Evolutionary conservation across 179 eudicot genomes (phyloP).

Genomic region (Heliamphora pulchella): DNA sequence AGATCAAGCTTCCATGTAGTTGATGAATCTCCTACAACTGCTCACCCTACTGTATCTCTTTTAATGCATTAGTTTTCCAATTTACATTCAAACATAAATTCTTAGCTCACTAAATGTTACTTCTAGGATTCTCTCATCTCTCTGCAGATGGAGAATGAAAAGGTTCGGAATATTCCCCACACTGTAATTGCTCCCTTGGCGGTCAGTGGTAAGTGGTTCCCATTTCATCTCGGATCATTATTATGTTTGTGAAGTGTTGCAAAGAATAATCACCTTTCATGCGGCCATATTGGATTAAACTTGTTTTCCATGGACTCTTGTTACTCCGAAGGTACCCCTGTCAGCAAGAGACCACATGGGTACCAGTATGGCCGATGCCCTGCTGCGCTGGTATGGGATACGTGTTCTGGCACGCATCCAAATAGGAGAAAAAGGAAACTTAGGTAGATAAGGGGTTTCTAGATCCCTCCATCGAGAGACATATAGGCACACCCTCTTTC

Average conservation of each 20-base stretch:
- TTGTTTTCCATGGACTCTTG: neutral
- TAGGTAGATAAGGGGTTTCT: neutral
- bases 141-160: slow-evolving; percentile 63
- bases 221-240: neutral
- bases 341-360: neutral
- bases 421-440: neutral
- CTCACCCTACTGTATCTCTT: neutral
- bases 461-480: neutral
- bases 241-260: neutral
- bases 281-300: neutral
- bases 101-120: slow-evolving; percentile 1
- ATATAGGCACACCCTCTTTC: neutral
- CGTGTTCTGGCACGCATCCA: neutral
- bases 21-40: neutral
- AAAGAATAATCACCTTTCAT: neutral
- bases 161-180: slow-evolving; percentile 79
- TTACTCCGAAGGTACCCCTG: neutral
- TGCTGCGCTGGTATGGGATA: neutral
- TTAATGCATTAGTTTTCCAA: neutral
- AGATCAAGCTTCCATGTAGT: neutral
- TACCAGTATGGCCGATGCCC: neutral
- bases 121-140: slow-evolving; percentile 50
- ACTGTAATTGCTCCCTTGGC: slow-evolving; percentile 72
- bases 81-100: neutral
- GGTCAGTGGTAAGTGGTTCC: slow-evolving; percentile 73